These are phyloP conservation scores for Corylus avellana DNA, from an alignment of 306 rosid genomes.

Conservation along the genomic window DNA sequence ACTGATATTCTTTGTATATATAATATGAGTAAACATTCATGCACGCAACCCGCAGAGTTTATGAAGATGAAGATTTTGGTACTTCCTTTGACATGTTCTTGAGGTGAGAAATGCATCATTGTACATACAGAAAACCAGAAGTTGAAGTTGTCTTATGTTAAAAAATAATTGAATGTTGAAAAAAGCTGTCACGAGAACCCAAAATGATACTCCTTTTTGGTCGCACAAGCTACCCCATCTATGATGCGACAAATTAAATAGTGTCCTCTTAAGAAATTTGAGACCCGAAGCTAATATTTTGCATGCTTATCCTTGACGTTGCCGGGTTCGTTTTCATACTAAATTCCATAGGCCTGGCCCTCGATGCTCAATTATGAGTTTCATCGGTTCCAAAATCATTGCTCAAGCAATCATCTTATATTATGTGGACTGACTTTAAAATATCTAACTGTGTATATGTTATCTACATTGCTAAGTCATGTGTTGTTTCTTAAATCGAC, in stretches of 20 bases:
- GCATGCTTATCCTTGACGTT: background rate
- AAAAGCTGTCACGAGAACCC: constrained; percentile 25
- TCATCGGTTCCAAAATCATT: background rate
- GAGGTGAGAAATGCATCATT: constrained; percentile 15
- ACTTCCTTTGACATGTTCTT: background rate
- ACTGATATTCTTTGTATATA: background rate
- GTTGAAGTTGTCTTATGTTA: constrained; percentile 15
- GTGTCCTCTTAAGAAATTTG: too few species aligned
- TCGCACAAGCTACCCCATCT: constrained; percentile 17
- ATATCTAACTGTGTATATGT: too few species aligned
- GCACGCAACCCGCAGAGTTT: background rate
- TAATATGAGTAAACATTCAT: background rate
- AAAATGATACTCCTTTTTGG: background rate
- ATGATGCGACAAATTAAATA: background rate
- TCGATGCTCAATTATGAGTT: background rate
- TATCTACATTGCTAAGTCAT: too few species aligned
- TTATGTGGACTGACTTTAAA: too few species aligned
- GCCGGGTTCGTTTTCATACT: background rate
- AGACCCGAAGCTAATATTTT: too few species aligned
- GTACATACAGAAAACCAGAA: constrained; percentile 8
- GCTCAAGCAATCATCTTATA: too few species aligned
- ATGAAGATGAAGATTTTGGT: background rate
- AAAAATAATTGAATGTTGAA: background rate
- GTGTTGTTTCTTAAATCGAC: too few species aligned
- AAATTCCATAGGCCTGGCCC: background rate